A percentile compares a stretch with the other conserved stretches of the same genome.
Conservation (phyloP, 331 rosid species). For the Stylosanthes scabra region DNA sequence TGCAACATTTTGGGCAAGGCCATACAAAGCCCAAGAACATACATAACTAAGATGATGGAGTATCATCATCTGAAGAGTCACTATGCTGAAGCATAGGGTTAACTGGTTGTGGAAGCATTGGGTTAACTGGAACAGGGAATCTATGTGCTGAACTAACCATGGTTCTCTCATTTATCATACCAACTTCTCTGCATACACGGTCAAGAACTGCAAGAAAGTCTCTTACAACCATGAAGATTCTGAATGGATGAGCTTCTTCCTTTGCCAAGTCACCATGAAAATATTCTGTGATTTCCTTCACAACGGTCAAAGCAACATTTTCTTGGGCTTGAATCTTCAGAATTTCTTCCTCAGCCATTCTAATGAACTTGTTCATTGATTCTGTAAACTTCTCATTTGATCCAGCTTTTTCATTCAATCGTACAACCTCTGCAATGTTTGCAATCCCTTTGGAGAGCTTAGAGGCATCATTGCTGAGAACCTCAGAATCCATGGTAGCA, state of each 20-base stretch:
- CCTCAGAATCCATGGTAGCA: conserved; percentile 89
- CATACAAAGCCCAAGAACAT: conserved; percentile 24
- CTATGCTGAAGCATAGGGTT: conserved; percentile 68
- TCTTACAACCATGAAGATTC: conserved; percentile 90
- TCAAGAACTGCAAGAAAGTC: conserved; percentile 80
- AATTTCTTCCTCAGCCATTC: conserved; percentile 83
- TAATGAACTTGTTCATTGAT: conserved; percentile 70
- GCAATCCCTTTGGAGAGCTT: conserved; percentile 77
- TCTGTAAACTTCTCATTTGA: conserved; percentile 63
- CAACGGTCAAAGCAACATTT: conserved; percentile 79
- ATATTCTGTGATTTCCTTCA: conserved; percentile 95
- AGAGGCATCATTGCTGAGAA: conserved; percentile 67
- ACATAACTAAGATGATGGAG: conserved; percentile 50
- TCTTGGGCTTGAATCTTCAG: conserved; percentile 79
- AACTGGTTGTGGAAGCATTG: conserved; percentile 77
- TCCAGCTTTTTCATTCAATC: conserved; percentile 40
- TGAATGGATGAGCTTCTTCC: conserved; percentile 99
- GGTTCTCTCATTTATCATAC: conserved; percentile 79
- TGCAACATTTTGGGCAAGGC: conserved; percentile 34
- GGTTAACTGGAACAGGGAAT: conserved; percentile 93
- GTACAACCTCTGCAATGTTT: conserved; percentile 60
- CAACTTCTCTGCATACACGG: conserved; percentile 91
- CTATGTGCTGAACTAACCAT: conserved; percentile 74
- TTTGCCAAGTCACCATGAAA: conserved; percentile 88
- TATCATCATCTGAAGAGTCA: conserved; percentile 69